A percentile compares a stretch with the other conserved stretches of the same genome.
Evolutionary conservation across 495 filamentous ascomycete species (phyloP).

Genomic region (Aspergillus hancockii): DNA sequence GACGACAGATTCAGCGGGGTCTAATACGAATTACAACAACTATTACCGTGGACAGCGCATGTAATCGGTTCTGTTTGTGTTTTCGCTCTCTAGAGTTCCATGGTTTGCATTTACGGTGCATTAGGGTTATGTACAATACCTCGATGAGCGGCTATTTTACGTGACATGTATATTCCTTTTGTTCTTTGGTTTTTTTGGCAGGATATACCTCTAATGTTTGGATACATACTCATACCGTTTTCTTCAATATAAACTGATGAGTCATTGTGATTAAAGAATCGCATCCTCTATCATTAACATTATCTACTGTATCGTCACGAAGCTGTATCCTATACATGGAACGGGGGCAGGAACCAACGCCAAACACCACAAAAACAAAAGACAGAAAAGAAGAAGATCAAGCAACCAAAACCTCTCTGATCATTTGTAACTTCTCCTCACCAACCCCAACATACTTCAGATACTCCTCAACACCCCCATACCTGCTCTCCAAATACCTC

Average conservation of each 20-base stretch:
- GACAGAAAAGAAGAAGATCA: constrained; percentile 11
- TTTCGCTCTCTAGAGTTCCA: not conserved
- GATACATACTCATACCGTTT: not conserved
- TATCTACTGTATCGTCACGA: not conserved
- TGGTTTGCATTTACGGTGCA: constrained; percentile 1
- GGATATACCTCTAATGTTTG: not conserved
- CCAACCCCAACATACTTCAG: constrained; percentile 59
- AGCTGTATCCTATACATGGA: not conserved
- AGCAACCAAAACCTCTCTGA: constrained; percentile 29
- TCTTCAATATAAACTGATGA: not conserved
- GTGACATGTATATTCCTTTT: not conserved
- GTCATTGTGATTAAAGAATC: not conserved
- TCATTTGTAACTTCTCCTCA: constrained; percentile 33
- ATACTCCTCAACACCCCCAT: constrained; percentile 65
- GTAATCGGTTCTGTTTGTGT: constrained; percentile 4
- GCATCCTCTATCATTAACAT: not conserved
- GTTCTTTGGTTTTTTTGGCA: not conserved
- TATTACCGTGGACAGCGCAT: constrained; percentile 35
- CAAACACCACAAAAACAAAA: not conserved
- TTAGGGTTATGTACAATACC: not conserved
- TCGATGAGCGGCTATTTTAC: not conserved
- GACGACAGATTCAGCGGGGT: constrained; percentile 41
- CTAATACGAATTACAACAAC: constrained; percentile 26
- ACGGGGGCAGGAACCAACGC: not conserved
- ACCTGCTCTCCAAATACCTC: constrained; percentile 51